Conservation (phyloP, 2,329 filamentous ascomycete genomes). For the Calonectria fujianensis region DNA sequence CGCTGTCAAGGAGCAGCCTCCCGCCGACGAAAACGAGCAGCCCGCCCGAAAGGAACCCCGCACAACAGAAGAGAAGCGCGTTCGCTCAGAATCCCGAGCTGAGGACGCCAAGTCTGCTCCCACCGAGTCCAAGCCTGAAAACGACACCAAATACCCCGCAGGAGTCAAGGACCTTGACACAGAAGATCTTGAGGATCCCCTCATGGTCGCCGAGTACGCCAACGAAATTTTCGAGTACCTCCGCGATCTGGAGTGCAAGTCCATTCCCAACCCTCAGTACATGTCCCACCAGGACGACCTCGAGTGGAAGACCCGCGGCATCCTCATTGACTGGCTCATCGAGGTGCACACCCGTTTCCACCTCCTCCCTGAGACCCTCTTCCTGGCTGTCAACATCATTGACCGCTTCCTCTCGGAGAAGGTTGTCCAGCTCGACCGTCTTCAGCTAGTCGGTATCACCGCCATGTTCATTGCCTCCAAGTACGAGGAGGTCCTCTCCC, state of each 20-base stretch:
- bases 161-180: conserved; percentile 81
- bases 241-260: conserved; percentile 86
- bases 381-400: conserved; percentile 98
- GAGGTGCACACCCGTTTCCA: conserved; percentile 98
- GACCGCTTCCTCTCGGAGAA: conserved; percentile 97
- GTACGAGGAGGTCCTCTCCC: conserved; percentile 98
- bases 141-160: conserved; percentile 43
- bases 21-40: conserved; percentile 76
- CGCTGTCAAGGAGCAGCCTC: conserved; percentile 73
- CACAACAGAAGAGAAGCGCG: conserved; percentile 71
- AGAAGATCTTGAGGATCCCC: conserved; percentile 93
- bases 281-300: conserved; percentile 96
- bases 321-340: conserved; percentile 97
- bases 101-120: conserved; percentile 37
- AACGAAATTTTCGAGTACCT: conserved; percentile 98
- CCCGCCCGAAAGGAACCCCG: conserved; percentile 80
- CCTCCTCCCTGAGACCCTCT: conserved; percentile 95
- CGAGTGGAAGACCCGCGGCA: conserved; percentile 99
- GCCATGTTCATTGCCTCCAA: conserved; percentile 99
- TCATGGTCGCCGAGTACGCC: conserved; percentile 99
- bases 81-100: conserved; percentile 54
- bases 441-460: conserved; percentile 97
- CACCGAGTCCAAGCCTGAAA: conserved; percentile 50
- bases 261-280: conserved; percentile 91
- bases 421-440: conserved; percentile 94